Evolutionary conservation across 805 yeast species (phyloP).

Genomic region (Zygosaccharomyces kombuchaensis): DNA sequence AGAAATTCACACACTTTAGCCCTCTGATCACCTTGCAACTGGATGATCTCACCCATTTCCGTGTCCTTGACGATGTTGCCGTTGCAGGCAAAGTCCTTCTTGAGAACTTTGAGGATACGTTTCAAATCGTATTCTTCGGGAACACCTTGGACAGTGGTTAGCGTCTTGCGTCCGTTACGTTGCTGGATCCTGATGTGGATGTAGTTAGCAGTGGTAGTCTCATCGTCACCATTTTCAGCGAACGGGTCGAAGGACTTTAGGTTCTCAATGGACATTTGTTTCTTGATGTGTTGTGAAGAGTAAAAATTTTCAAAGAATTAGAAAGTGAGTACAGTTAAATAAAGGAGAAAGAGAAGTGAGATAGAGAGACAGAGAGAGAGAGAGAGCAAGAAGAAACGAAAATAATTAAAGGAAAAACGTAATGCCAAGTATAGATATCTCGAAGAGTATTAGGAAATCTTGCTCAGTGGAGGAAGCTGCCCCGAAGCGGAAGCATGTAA

Average conservation of each 20-base stretch:
- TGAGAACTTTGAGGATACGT: conserved; percentile 86
- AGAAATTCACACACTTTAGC: conserved; percentile 91
- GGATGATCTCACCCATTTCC: conserved; percentile 94
- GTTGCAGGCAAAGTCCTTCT: conserved; percentile 98
- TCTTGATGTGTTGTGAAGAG: conserved; percentile 3
- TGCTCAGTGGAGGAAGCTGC: conserved; percentile 82
- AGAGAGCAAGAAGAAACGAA: not conserved
- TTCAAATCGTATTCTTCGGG: conserved; percentile 93
- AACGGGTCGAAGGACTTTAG: conserved; percentile 89
- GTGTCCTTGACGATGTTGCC: conserved; percentile 97
- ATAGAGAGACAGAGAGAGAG: not conserved
- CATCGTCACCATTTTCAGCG: conserved; percentile 99
- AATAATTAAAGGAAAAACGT: not conserved
- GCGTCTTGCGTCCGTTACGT: conserved; percentile 98
- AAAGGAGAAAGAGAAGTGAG: not conserved
- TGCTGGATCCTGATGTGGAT: conserved; percentile 98
- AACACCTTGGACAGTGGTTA: conserved; percentile 97
- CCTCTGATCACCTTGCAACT: conserved; percentile 98
- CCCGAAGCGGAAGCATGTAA: conserved; percentile 92
- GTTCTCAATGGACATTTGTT: conserved; percentile 73
- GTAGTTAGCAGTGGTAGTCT: conserved; percentile 90
- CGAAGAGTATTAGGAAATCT: conserved; percentile 60
- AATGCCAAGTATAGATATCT: conserved; percentile 38
- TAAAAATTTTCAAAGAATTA: conserved; percentile 4
- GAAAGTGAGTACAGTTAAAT: not conserved